Conservation (phyloP, 441 rosid genomes). For the Euphorbia celastroides region DNA sequence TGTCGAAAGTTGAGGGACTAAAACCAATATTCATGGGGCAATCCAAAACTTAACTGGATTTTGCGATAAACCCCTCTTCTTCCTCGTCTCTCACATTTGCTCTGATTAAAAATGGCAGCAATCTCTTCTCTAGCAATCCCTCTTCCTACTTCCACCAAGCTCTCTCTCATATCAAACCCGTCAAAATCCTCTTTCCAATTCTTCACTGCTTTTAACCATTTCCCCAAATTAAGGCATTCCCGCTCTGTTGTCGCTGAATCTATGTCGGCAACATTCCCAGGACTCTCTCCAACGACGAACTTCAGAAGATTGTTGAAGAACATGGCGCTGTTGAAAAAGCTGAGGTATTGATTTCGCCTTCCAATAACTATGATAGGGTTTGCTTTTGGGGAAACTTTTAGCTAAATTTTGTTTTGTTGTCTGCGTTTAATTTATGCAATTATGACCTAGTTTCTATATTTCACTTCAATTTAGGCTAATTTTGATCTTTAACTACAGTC, state of each 20-base stretch:
- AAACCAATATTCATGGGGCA: too few species aligned
- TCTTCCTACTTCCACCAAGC: slow-evolving; percentile 10
- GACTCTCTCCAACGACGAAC: slow-evolving; percentile 51
- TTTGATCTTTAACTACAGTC: too few species aligned
- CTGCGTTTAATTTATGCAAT: neutral
- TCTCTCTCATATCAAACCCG: slow-evolving; percentile 16
- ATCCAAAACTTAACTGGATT: neutral
- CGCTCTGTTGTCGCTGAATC: too few species aligned
- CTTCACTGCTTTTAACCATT: slow-evolving; percentile 7
- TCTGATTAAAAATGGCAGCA: slow-evolving; percentile 18
- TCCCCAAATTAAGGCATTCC: slow-evolving; percentile 13
- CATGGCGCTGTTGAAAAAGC: slow-evolving; percentile 81
- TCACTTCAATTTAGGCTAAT: too few species aligned
- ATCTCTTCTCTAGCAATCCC: slow-evolving; percentile 17
- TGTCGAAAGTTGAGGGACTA: too few species aligned
- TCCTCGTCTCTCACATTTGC: neutral
- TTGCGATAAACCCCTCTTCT: neutral
- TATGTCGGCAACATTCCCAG: slow-evolving; percentile 88
- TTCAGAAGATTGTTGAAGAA: slow-evolving; percentile 58
- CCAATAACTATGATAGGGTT: neutral
- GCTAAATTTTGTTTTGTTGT: neutral
- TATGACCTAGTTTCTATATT: too few species aligned
- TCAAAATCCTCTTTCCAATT: slow-evolving; percentile 16
- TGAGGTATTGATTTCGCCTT: slow-evolving; percentile 39
- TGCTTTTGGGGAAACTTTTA: neutral